Evolutionary conservation across 2,329 filamentous ascomycete species (phyloP).

Genomic region (Beauveria sp.): DNA sequence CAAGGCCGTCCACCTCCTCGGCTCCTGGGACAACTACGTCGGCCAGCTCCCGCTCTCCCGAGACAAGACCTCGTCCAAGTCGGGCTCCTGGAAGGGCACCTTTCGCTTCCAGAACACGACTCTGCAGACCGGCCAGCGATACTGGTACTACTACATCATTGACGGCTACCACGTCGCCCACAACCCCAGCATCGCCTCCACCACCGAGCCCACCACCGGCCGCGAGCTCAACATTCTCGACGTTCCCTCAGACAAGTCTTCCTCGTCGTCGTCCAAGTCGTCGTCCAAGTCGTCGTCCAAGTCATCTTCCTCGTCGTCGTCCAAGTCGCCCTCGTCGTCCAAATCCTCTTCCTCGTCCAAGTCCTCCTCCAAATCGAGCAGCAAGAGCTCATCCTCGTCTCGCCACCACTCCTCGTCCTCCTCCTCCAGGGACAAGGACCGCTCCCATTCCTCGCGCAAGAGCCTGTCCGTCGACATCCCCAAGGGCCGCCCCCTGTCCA

Average conservation of each 20-base stretch:
- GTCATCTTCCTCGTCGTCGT: conserved; percentile 32
- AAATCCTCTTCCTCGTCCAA: conserved; percentile 32
- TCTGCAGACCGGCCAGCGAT: conserved; percentile 80
- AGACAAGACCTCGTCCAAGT: conserved; percentile 74
- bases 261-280: conserved; percentile 36
- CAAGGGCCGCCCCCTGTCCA: conserved; percentile 81
- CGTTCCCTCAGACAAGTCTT: conserved; percentile 51
- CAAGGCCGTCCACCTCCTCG: conserved; percentile 95
- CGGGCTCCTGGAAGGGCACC: conserved; percentile 88
- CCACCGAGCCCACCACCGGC: conserved; percentile 90
- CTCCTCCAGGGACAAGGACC: conserved; percentile 28
- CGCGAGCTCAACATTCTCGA: conserved; percentile 97
- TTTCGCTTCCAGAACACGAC: conserved; percentile 90
- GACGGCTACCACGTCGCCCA: conserved; percentile 97
- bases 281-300: conserved; percentile 33
- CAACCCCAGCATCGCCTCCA: conserved; percentile 84
- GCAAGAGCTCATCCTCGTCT: conserved; percentile 32
- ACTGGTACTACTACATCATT: conserved; percentile 99
- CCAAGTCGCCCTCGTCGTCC: conserved; percentile 34
- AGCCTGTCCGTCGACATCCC: conserved; percentile 60
- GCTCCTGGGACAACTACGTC: conserved; percentile 96
- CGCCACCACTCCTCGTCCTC: conserved; percentile 35
- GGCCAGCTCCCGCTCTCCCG: conserved; percentile 91
- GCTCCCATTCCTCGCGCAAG: conserved; percentile 35
- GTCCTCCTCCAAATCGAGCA: conserved; percentile 30